Conservation (phyloP, 2,329 filamentous ascomycete species). For the Myriosclerotinia duriaeana region DNA sequence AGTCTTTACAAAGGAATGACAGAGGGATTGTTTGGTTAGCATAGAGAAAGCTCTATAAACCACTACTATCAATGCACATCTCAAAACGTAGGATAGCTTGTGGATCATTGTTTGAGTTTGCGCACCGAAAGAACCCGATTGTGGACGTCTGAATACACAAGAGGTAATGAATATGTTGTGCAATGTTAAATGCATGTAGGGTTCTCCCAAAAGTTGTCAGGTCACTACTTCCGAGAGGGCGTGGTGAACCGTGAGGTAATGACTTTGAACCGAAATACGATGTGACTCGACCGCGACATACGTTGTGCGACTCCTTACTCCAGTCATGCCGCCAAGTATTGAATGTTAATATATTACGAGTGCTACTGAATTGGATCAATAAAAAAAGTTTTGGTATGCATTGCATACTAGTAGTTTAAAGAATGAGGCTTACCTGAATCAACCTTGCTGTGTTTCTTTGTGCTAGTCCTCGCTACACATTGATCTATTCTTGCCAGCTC, state of each 20-base stretch:
- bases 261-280: background rate
- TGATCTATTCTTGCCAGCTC: background rate
- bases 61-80: background rate
- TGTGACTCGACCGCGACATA: background rate
- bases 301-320: background rate
- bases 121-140: background rate
- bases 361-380: background rate
- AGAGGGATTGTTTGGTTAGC: background rate
- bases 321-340: background rate
- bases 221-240: background rate
- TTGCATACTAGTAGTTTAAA: background rate
- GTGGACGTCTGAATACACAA: background rate
- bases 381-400: background rate
- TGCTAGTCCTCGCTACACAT: background rate
- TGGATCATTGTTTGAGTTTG: background rate
- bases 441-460: slow-evolving; percentile 3
- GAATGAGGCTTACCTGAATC: background rate
- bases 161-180: background rate
- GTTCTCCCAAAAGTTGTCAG: background rate
- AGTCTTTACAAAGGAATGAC: slow-evolving; percentile 12
- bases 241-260: background rate
- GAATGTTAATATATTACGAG: background rate
- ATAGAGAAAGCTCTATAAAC: slow-evolving; percentile 1
- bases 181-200: background rate
- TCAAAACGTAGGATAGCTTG: background rate